These are phyloP conservation scores for Vitis hybrid DNA, from an alignment of 177 flowering plant species.

Conservation along the genomic window DNA sequence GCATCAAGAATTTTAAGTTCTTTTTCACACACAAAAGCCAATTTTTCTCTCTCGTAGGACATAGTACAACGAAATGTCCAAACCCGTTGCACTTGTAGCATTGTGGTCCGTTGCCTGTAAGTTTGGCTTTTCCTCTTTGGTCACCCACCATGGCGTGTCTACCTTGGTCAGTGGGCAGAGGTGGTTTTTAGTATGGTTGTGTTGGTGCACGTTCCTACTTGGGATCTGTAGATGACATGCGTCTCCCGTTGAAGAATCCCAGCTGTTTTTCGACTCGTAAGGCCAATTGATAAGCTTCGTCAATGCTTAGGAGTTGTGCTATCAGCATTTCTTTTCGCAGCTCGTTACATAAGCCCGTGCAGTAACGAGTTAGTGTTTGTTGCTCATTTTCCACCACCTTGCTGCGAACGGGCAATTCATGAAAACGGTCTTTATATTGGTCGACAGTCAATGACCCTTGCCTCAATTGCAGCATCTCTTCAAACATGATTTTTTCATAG, in stretches of 20 bases:
- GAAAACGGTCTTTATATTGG: too few relatives aligned
- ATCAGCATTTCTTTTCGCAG: too few relatives aligned
- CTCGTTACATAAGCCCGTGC: too few relatives aligned
- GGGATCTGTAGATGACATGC: too few relatives aligned
- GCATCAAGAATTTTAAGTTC: not conserved
- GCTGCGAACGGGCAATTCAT: not conserved
- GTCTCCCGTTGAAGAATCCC: too few relatives aligned
- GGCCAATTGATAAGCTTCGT: too few relatives aligned
- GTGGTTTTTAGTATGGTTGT: not conserved
- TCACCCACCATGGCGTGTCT: not conserved
- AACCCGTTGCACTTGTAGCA: not conserved
- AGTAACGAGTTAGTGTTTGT: not conserved
- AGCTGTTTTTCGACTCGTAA: too few relatives aligned
- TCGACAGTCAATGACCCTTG: too few relatives aligned
- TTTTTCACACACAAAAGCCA: not conserved
- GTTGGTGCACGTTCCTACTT: too few relatives aligned
- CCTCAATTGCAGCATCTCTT: too few relatives aligned
- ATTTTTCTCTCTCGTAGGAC: not conserved
- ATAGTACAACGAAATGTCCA: not conserved
- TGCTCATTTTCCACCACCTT: not conserved
- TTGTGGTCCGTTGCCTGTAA: not conserved
- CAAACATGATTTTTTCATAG: not conserved
- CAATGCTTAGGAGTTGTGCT: too few relatives aligned
- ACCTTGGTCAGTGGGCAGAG: not conserved
- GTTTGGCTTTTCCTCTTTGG: constrained; percentile 1